These are phyloP conservation scores for Aspergillus alliaceus DNA, from an alignment of 2,329 filamentous ascomycete genomes.

Conservation along the genomic window DNA sequence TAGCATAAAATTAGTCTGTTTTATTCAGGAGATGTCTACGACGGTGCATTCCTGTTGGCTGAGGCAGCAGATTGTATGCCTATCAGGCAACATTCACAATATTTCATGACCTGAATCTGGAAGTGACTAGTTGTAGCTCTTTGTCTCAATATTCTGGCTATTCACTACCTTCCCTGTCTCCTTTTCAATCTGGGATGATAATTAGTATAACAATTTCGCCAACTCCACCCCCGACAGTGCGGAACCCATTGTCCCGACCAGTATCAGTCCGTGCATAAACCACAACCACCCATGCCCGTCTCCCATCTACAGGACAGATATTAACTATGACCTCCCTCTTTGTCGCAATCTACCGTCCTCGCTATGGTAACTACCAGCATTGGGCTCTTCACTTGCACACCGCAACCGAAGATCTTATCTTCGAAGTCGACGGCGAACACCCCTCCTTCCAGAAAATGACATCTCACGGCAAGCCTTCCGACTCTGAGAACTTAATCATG, in stretches of 20 bases:
- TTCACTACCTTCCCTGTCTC: no score
- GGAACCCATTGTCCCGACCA: no score
- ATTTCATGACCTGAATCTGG: background rate
- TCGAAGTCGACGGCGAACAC: constrained; percentile 23
- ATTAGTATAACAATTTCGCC: no score
- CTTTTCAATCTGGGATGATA: no score
- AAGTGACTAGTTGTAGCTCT: background rate
- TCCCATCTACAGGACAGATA: background rate
- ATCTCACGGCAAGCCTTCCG: constrained; percentile 9
- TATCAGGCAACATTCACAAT: background rate
- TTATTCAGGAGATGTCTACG: background rate
- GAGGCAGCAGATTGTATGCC: background rate
- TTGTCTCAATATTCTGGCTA: background rate
- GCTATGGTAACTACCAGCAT: constrained; percentile 25
- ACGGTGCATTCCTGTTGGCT: background rate
- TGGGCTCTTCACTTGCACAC: constrained; percentile 22
- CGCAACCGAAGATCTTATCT: constrained; percentile 13
- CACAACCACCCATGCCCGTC: background rate
- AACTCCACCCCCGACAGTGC: no score
- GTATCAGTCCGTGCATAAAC: no score
- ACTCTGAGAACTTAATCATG: constrained; percentile 8
- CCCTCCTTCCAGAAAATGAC: constrained; percentile 16
- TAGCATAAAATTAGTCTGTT: background rate
- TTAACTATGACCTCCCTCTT: constrained; percentile 1
- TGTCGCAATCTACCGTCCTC: constrained; percentile 14